A percentile compares a stretch with the other conserved stretches of the same genome.
phyloP scores from a whole-genome alignment of 2,329 filamentous ascomycete species.

The Nemania sp. region DNA sequence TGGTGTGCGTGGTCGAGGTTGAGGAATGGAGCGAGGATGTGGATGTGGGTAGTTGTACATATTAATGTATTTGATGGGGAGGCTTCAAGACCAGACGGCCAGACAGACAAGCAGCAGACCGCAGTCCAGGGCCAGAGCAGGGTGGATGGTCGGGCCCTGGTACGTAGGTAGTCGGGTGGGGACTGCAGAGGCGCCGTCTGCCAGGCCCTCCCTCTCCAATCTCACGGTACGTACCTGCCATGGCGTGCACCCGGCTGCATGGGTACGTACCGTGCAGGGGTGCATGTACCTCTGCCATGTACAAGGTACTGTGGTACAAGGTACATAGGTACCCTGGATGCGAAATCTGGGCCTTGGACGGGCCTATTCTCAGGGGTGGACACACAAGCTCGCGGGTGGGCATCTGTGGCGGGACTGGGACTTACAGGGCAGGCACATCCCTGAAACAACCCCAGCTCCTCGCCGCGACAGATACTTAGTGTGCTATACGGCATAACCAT shows the following conservation, averaged over 20 bases:
- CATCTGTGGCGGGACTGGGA: conserved; percentile 36
- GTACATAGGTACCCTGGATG: too few species aligned
- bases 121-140: conserved; percentile 17
- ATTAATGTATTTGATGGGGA: conserved; percentile 41
- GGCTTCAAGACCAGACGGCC: conserved; percentile 33
- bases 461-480: conserved; percentile 1
- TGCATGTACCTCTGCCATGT: conserved; percentile 24
- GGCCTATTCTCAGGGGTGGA: conserved; percentile 23
- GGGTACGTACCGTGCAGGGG: conserved; percentile 9
- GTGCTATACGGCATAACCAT: background rate
- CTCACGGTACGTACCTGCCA: conserved; percentile 21
- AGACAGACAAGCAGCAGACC: too few species aligned
- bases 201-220: conserved; percentile 30
- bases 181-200: conserved; percentile 38
- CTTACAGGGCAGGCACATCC: conserved; percentile 35
- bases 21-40: conserved; percentile 31
- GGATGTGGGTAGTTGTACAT: conserved; percentile 43
- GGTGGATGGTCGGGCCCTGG: conserved; percentile 29
- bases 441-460: conserved; percentile 31
- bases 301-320: too few species aligned
- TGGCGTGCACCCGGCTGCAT: conserved; percentile 26
- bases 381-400: conserved; percentile 24
- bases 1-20: conserved; percentile 22
- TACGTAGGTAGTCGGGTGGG: conserved; percentile 26
- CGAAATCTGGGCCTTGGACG: conserved; percentile 21